Conservation (phyloP, 2,329 filamentous ascomycete species). For the Hymenoscyphus linearis region DNA sequence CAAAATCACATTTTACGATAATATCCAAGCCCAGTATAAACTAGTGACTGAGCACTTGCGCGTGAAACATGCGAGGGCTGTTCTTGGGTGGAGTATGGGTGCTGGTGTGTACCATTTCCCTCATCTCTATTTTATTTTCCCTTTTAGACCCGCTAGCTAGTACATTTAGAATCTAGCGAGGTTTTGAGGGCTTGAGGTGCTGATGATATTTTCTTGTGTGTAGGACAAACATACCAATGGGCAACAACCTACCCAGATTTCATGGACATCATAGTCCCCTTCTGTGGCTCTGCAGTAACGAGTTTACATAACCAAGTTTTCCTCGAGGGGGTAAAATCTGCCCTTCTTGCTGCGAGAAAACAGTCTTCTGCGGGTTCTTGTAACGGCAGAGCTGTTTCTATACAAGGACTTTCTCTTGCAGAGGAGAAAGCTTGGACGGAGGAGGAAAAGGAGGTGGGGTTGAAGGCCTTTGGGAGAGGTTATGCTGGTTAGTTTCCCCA, state of each 20-base stretch:
- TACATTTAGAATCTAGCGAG: too few species aligned
- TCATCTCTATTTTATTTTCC: too few species aligned
- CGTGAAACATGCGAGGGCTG: constrained; percentile 54
- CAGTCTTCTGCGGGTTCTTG: constrained; percentile 46
- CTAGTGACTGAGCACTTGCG: constrained; percentile 60
- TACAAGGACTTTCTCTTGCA: constrained; percentile 24
- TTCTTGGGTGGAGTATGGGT: constrained; percentile 68
- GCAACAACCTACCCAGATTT: constrained; percentile 46
- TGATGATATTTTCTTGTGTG: neutral
- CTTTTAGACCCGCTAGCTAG: too few species aligned
- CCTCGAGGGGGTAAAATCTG: constrained; percentile 57
- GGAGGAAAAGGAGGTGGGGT: constrained; percentile 47
- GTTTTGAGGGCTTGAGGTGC: neutral
- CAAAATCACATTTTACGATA: constrained; percentile 60
- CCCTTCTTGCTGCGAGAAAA: constrained; percentile 53
- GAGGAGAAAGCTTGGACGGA: constrained; percentile 45
- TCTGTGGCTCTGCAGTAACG: constrained; percentile 61
- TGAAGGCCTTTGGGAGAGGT: constrained; percentile 68
- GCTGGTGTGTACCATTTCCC: constrained; percentile 36
- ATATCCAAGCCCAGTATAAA: constrained; percentile 60
- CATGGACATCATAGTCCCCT: constrained; percentile 59
- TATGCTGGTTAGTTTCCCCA: constrained; percentile 52
- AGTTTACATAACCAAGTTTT: constrained; percentile 65
- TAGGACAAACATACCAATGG: constrained; percentile 51
- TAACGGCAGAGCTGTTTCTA: constrained; percentile 37